A percentile compares a stretch with the other conserved stretches of the same genome.
Evolutionary conservation across 2,329 filamentous ascomycete genomes (phyloP).

Genomic region (Leptographium procerum): DNA sequence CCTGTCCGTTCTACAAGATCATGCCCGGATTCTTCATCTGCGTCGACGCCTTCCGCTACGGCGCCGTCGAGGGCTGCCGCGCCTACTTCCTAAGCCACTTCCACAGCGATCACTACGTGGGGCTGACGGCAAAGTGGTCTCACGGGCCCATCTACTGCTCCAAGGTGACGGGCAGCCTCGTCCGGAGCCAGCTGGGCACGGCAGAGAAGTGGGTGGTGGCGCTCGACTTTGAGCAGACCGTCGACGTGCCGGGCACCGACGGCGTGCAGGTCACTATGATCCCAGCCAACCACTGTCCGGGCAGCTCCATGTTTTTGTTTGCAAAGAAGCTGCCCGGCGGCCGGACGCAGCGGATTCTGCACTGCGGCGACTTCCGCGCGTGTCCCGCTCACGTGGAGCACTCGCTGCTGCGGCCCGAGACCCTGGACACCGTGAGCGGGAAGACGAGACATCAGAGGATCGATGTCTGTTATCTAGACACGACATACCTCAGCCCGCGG

Average conservation of each 20-base stretch:
- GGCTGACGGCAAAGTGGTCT: slow-evolving; percentile 74
- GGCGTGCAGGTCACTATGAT: slow-evolving; percentile 90
- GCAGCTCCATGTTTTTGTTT: slow-evolving; percentile 87
- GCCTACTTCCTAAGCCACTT: slow-evolving; percentile 98
- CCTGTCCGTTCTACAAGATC: slow-evolving; percentile 97
- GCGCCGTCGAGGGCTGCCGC: slow-evolving; percentile 79
- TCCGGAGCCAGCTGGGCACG: slow-evolving; percentile 75
- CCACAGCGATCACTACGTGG: slow-evolving; percentile 95
- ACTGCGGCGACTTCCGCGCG: slow-evolving; percentile 92
- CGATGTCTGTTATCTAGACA: slow-evolving; percentile 93
- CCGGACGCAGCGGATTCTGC: slow-evolving; percentile 67
- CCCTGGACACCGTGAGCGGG: slow-evolving; percentile 57
- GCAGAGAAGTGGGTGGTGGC: slow-evolving; percentile 76
- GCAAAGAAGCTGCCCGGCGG: slow-evolving; percentile 51
- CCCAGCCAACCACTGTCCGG: slow-evolving; percentile 90
- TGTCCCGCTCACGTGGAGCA: slow-evolving; percentile 77
- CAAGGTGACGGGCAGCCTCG: slow-evolving; percentile 78
- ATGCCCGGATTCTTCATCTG: slow-evolving; percentile 86
- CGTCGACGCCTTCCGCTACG: slow-evolving; percentile 93
- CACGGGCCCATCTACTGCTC: slow-evolving; percentile 97
- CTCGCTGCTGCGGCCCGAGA: slow-evolving; percentile 66
- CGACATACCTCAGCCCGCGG: slow-evolving; percentile 89
- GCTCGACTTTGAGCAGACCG: slow-evolving; percentile 71
- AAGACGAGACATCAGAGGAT: slow-evolving; percentile 73
- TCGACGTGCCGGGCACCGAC: slow-evolving; percentile 69